These are phyloP conservation scores for Petrea volubilis DNA, from an alignment of 257 asterid species.

Conservation along the genomic window DNA sequence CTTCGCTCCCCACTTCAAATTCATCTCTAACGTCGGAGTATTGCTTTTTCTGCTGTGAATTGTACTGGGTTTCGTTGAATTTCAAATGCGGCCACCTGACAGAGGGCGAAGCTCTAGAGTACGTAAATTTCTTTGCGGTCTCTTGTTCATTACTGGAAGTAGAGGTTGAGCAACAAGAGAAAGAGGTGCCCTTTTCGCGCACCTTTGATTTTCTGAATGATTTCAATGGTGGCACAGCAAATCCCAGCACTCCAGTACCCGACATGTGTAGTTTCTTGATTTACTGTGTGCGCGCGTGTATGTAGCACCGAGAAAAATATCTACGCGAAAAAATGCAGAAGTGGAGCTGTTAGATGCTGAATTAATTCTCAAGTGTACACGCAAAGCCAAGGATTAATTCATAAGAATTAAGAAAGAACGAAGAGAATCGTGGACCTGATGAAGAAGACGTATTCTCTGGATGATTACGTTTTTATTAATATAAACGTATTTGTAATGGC, in stretches of 20 bases:
- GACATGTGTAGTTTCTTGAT: conserved; percentile 43
- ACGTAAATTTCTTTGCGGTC: conserved; percentile 57
- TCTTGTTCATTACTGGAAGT: conserved; percentile 49
- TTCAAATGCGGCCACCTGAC: conserved; percentile 95
- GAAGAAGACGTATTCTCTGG: no score
- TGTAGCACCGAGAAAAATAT: not conserved
- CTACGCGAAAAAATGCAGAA: not conserved
- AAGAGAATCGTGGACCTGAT: no score
- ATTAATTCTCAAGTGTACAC: no score
- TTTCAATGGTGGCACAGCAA: conserved; percentile 42
- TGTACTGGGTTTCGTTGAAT: conserved; percentile 40
- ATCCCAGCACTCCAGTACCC: conserved; percentile 47
- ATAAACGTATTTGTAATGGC: no score
- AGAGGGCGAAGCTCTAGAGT: conserved; percentile 86
- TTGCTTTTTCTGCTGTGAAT: conserved; percentile 14
- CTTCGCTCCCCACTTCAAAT: conserved; percentile 31
- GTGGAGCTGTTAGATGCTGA: no score
- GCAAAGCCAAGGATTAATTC: no score
- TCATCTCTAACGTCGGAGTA: conserved; percentile 29
- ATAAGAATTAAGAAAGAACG: no score
- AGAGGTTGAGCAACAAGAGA: conserved; percentile 58
- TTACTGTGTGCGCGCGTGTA: conserved; percentile 17
- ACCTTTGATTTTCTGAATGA: conserved; percentile 48
- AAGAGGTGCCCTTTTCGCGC: conserved; percentile 21
- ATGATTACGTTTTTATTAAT: no score